Base-by-base conservation (phyloP, 1,284 basidiomycete genomes). In the Pisolithus thermaeus region DNA sequence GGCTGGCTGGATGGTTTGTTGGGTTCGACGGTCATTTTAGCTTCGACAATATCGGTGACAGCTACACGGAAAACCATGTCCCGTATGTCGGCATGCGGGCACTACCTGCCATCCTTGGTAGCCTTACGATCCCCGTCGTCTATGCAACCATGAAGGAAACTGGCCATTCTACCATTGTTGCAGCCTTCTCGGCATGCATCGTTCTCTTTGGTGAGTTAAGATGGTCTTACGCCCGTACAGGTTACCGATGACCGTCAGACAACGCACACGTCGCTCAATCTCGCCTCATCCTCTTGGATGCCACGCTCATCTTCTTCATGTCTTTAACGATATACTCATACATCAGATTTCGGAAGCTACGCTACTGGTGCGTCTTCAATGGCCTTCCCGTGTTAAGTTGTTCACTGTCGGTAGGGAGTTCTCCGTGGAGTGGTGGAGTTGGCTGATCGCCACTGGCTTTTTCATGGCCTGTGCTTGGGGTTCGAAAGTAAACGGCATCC, bases 81-180 rank as follows among this genome's bases (percentile, higher is more conserved):
- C 96, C 97, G 14, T 99, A 93, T 66, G 81, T 97, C 54, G 92
- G 92, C 57, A 87, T 99, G 83, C 82, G 97, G 35, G 86, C 90
- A 9, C 79, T 98, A 35, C 90, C 94, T 11, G 97, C 96, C 1
- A 78, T 97, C 59, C 75, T 99, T 43, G 93, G 93, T 46, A 88
- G 87, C 69, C 70, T 97, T 20, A 97, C 95, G 1, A 73, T 97
- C 9, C 91, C 95, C 0, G 73, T 99, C 56, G 85, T 99, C 2
- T 99, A 95, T 66, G 87, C 81, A 16, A 98, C 95, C 69, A 98
- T 99, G 97, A 89, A 97, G 68, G 92, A 98, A 73, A 90, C 89
- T 54, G 97, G 97, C 7, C 96, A 96, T 68, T 93, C 94, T 1
- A 88, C 92, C 11, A 74, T 91, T 44, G 85, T 97, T 52, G 84